These are phyloP conservation scores for Cyberlindnera misumaiensis DNA, from an alignment of 805 yeast genomes.

Conservation along the genomic window DNA sequence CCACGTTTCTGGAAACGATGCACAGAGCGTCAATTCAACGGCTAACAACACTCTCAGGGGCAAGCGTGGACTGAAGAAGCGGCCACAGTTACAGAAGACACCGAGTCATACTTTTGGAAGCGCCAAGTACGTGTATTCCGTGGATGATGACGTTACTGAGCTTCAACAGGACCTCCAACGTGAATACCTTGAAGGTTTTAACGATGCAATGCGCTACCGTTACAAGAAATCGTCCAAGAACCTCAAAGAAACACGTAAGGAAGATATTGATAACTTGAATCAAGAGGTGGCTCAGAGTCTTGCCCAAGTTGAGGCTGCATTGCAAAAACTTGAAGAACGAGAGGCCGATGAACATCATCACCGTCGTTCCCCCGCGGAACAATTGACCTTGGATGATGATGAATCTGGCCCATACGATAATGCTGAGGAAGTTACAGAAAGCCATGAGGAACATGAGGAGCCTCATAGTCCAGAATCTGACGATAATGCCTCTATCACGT, in stretches of 20 bases:
- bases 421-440: not conserved
- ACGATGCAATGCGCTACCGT: constrained; percentile 57
- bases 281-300: constrained; percentile 16
- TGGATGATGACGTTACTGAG: constrained; percentile 77
- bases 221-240: constrained; percentile 26
- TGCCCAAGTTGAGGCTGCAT: constrained; percentile 20
- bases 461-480: not conserved
- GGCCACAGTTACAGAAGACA: constrained; percentile 16
- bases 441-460: constrained; percentile 1
- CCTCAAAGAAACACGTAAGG: constrained; percentile 8
- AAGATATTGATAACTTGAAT: constrained; percentile 10
- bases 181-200: constrained; percentile 64
- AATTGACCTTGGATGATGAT: constrained; percentile 3
- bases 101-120: constrained; percentile 15
- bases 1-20: constrained; percentile 5
- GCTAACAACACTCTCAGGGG: constrained; percentile 8
- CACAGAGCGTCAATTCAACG: constrained; percentile 12
- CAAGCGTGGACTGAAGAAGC: constrained; percentile 15
- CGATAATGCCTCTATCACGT: constrained; percentile 31
- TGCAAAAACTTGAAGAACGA: constrained; percentile 19
- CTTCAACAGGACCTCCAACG: constrained; percentile 51
- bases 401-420: not conserved
- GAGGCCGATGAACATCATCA: constrained; percentile 18
- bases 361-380: constrained; percentile 8
- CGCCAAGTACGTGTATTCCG: constrained; percentile 49